Percentiles rank a stretch among this genome's conserved stretches.
phyloP scores from a whole-genome alignment of 2,329 filamentous ascomycete species.

The Phaeosphaeria sp. region DNA sequence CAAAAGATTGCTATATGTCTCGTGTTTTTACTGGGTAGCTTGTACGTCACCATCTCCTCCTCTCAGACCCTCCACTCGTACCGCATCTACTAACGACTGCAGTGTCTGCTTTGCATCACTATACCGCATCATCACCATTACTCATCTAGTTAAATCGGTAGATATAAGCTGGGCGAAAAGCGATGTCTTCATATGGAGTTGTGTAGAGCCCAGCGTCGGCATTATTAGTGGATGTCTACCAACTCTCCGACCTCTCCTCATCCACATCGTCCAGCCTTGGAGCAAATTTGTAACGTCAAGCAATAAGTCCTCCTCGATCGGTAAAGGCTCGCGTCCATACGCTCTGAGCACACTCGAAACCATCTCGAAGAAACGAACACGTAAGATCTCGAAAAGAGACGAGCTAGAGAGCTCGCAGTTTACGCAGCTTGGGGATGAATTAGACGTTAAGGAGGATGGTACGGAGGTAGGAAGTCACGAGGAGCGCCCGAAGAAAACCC shows the following conservation, averaged over 20 bases:
- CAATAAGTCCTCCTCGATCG: slow-evolving; percentile 10
- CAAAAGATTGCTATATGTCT: slow-evolving; percentile 32
- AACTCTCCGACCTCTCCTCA: slow-evolving; percentile 27
- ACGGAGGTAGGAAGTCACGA: not conserved
- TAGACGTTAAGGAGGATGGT: slow-evolving; percentile 2
- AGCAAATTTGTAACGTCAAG: slow-evolving; percentile 17
- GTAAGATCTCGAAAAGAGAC: slow-evolving; percentile 23
- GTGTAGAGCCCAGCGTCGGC: slow-evolving; percentile 32
- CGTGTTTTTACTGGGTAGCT: slow-evolving; percentile 33
- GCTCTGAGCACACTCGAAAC: slow-evolving; percentile 24
- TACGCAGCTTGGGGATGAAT: slow-evolving; percentile 9
- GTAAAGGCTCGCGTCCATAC: slow-evolving; percentile 9
- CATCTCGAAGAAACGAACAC: slow-evolving; percentile 28
- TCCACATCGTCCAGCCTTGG: slow-evolving; percentile 14
- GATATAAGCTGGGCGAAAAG: slow-evolving; percentile 37
- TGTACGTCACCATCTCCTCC: slow-evolving; percentile 17
- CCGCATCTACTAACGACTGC: not conserved
- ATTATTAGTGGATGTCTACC: slow-evolving; percentile 36
- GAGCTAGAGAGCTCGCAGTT: slow-evolving; percentile 19
- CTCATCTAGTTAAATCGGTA: slow-evolving; percentile 18
- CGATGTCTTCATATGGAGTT: slow-evolving; percentile 38
- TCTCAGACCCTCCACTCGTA: too few relatives aligned
- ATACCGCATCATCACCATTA: slow-evolving; percentile 34
- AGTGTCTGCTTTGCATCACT: slow-evolving; percentile 35
- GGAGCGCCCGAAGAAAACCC: not conserved